Percentiles rank a stretch among this genome's conserved stretches.
These are phyloP conservation scores for Rhynchospora pubera DNA, from an alignment of 176 grass and related monocot genomes.

Conservation along the genomic window DNA sequence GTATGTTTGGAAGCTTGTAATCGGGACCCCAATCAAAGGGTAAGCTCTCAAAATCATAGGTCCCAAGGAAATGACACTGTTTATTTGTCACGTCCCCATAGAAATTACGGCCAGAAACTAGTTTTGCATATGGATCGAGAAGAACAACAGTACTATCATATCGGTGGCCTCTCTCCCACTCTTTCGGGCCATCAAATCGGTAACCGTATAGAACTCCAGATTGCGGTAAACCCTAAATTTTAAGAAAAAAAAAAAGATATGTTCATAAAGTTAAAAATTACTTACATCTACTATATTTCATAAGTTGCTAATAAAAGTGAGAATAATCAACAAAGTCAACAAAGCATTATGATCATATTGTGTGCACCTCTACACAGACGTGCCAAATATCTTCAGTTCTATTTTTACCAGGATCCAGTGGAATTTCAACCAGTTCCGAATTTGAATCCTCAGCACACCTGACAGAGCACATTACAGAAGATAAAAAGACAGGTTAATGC, in stretches of 20 bases:
- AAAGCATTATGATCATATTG: background rate
- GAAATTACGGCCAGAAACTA: constrained; percentile 69
- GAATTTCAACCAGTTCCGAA: constrained; percentile 40
- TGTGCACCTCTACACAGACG: constrained; percentile 59
- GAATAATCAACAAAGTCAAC: constrained; percentile 4
- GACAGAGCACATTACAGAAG: constrained; percentile 12
- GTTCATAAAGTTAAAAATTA: background rate
- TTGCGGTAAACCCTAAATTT: constrained; percentile 61
- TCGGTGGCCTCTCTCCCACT: constrained; percentile 64
- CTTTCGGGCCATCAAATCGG: constrained; percentile 65
- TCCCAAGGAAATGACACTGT: constrained; percentile 47
- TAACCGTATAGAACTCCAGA: constrained; percentile 86
- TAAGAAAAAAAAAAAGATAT: background rate
- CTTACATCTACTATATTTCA: background rate
- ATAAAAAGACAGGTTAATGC: background rate
- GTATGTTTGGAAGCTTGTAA: constrained; percentile 74
- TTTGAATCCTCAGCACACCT: constrained; percentile 33
- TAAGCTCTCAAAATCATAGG: constrained; percentile 68
- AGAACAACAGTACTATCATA: constrained; percentile 78
- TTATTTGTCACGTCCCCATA: constrained; percentile 56
- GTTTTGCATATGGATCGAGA: constrained; percentile 93
- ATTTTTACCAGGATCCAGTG: constrained; percentile 53
- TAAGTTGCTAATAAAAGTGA: background rate
- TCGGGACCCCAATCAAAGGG: constrained; percentile 90
- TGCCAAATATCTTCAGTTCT: constrained; percentile 97